A percentile compares a stretch with the other conserved stretches of the same genome.
phyloP scores from a whole-genome alignment of 2,329 filamentous ascomycete species.

The Sclerotinia minor region DNA sequence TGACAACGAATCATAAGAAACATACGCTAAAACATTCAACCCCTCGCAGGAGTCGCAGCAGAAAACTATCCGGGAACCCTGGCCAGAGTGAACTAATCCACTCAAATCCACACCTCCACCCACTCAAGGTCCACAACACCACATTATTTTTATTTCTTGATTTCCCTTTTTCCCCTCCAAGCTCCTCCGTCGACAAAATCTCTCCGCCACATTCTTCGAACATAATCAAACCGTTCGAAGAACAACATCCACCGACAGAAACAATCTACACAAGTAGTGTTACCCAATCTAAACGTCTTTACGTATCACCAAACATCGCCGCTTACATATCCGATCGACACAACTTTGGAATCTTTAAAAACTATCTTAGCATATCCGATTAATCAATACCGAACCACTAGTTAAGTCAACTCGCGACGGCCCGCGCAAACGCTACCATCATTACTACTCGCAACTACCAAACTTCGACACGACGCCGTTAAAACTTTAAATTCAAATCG shows the following conservation, averaged over 20 bases:
- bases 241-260: background rate
- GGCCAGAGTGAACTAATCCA: background rate
- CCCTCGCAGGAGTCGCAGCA: slow-evolving; percentile 23
- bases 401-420: slow-evolving; percentile 21
- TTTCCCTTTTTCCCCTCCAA: slow-evolving; percentile 4
- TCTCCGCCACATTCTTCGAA: slow-evolving; percentile 6
- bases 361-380: slow-evolving; percentile 16
- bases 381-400: slow-evolving; percentile 17
- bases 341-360: slow-evolving; percentile 7
- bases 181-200: background rate
- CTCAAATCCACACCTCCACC: background rate
- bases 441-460: background rate
- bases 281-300: background rate
- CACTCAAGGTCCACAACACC: slow-evolving; percentile 11
- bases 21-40: slow-evolving; percentile 16
- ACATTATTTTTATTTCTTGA: slow-evolving; percentile 17
- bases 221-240: background rate
- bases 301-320: slow-evolving; percentile 2
- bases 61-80: slow-evolving; percentile 13
- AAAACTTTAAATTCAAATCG: slow-evolving; percentile 12
- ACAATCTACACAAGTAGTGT: background rate
- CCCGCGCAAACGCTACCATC: slow-evolving; percentile 18
- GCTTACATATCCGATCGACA: slow-evolving; percentile 15
- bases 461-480: slow-evolving; percentile 2
- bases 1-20: slow-evolving; percentile 9